Conservation (phyloP, 495 filamentous ascomycete genomes). For the Tuber indicum region DNA sequence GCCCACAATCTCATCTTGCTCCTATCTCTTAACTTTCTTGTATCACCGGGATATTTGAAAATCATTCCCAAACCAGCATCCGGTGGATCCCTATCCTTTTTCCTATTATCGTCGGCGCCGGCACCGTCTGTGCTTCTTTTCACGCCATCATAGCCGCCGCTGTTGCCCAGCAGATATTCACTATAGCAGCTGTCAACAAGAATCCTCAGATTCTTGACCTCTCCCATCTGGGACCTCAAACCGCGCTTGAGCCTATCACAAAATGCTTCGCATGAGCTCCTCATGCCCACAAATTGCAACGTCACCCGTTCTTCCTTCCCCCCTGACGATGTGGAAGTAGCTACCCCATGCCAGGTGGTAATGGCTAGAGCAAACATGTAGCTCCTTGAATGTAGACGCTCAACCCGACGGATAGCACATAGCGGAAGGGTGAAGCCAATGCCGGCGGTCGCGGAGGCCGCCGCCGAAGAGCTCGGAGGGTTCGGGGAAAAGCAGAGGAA, state of each 20-base stretch:
- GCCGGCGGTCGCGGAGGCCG: conserved; percentile 78
- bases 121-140: conserved; percentile 18
- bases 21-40: conserved; percentile 85
- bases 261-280: conserved; percentile 85
- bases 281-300: conserved; percentile 78
- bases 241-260: conserved; percentile 91
- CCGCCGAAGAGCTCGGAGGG: conserved; percentile 63
- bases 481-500: conserved; percentile 96
- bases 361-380: conserved; percentile 88
- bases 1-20: conserved; percentile 97
- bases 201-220: conserved; percentile 70
- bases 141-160: conserved; percentile 43
- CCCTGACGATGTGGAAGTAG: conserved; percentile 40
- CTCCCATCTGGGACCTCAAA: conserved; percentile 73
- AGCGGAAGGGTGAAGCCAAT: conserved; percentile 96
- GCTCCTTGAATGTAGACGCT: conserved; percentile 81
- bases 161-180: conserved; percentile 70
- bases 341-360: conserved; percentile 87
- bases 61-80: conserved; percentile 89
- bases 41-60: conserved; percentile 92
- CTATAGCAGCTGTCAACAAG: conserved; percentile 83
- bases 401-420: conserved; percentile 82
- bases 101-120: conserved; percentile 44
- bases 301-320: conserved; percentile 70
- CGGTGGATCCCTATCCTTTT: conserved; percentile 59